These are phyloP conservation scores for Fraxinus angustifolia DNA, from an alignment of 305 asterid species.

Conservation along the genomic window DNA sequence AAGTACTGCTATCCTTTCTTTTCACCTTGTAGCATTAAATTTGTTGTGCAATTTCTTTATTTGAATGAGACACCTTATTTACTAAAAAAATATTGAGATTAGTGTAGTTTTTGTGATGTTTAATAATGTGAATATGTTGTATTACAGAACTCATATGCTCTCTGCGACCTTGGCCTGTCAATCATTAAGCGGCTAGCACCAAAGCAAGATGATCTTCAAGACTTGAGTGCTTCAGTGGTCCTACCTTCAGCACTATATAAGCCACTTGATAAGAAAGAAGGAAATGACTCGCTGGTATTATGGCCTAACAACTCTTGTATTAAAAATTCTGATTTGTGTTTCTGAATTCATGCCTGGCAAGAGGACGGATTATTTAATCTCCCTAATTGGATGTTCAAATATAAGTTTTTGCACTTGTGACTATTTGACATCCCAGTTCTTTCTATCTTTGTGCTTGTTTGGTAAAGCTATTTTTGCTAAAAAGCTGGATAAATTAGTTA, in stretches of 20 bases:
- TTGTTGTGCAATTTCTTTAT: constrained; percentile 3
- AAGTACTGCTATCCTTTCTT: constrained; percentile 13
- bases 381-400: constrained; percentile 5
- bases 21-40: constrained; percentile 3
- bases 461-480: not conserved
- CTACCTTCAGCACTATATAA: constrained; percentile 64
- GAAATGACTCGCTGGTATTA: constrained; percentile 54
- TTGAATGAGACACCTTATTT: constrained; percentile 17
- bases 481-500: not conserved
- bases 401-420: constrained; percentile 4
- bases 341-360: constrained; percentile 15
- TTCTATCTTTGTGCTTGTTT: not conserved
- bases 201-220: constrained; percentile 55
- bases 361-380: not conserved
- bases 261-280: constrained; percentile 62
- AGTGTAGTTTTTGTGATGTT: constrained; percentile 25
- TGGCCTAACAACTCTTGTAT: constrained; percentile 21
- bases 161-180: constrained; percentile 78
- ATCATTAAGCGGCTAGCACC: constrained; percentile 60
- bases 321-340: constrained; percentile 20
- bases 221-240: constrained; percentile 44
- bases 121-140: constrained; percentile 25
- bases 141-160: constrained; percentile 73
- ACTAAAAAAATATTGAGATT: constrained; percentile 17
- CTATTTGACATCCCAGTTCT: constrained; percentile 11